Percentiles rank a stretch among this genome's conserved stretches.
These are phyloP conservation scores for Ogataea minuta DNA, from an alignment of 805 yeast species.

Conservation along the genomic window DNA sequence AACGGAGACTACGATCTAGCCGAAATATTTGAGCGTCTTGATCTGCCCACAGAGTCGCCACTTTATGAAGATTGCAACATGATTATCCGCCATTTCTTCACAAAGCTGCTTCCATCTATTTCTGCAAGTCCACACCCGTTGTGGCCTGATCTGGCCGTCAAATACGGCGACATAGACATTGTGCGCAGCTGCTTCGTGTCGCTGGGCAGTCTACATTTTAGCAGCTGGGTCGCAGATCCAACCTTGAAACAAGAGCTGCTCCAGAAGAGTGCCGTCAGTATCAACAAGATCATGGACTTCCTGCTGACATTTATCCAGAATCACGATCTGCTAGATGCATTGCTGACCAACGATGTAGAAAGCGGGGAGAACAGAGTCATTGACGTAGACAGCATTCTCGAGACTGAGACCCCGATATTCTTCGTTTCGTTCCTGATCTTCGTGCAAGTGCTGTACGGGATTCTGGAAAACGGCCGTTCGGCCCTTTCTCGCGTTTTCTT, in stretches of 20 bases:
- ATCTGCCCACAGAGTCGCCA: slow-evolving; percentile 4
- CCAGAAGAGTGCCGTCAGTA: slow-evolving; percentile 44
- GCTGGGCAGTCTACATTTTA: slow-evolving; percentile 45
- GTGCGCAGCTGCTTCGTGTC: slow-evolving; percentile 50
- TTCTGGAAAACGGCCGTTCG: slow-evolving; percentile 38
- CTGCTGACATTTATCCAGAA: slow-evolving; percentile 38
- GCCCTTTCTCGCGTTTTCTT: too few species aligned
- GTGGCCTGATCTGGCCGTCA: slow-evolving; percentile 49
- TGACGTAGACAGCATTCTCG: slow-evolving; percentile 7
- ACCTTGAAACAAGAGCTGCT: slow-evolving; percentile 42
- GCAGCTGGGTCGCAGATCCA: slow-evolving; percentile 32
- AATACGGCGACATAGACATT: slow-evolving; percentile 48
- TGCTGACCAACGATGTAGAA: slow-evolving; percentile 9
- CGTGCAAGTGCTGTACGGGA: slow-evolving; percentile 40
- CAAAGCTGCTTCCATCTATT: slow-evolving; percentile 42
- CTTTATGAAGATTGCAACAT: slow-evolving; percentile 7
- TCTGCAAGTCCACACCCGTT: slow-evolving; percentile 42
- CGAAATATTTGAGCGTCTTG: slow-evolving; percentile 6
- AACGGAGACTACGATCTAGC: slow-evolving; percentile 10
- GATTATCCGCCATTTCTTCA: slow-evolving; percentile 34
- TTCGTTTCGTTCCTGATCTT: slow-evolving; percentile 39
- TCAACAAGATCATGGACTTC: slow-evolving; percentile 46
- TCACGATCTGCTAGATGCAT: slow-evolving; percentile 13
- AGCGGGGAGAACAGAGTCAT: slow-evolving; percentile 7
- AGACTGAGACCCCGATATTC: slow-evolving; percentile 17